These are phyloP conservation scores for Piper betle DNA, from an alignment of 164 flowering plant genomes.

Conservation along the genomic window DNA sequence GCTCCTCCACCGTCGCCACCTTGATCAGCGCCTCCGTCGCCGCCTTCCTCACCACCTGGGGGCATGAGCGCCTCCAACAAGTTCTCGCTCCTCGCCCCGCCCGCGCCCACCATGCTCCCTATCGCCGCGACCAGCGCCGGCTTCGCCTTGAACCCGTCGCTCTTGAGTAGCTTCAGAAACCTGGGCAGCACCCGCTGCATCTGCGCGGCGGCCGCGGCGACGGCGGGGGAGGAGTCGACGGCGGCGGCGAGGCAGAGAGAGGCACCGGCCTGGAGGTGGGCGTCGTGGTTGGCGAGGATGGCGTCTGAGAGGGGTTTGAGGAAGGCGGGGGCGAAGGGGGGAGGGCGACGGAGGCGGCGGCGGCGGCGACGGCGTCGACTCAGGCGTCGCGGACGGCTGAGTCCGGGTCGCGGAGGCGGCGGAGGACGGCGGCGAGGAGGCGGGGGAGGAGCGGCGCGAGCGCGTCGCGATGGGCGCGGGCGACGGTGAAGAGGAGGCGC, in stretches of 20 bases:
- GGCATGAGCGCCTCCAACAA: constrained; percentile 37
- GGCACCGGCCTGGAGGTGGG: constrained; percentile 54
- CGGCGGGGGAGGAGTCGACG: constrained; percentile 48
- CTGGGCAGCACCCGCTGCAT: constrained; percentile 41
- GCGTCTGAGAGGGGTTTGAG: constrained; percentile 58
- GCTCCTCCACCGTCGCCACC: constrained; percentile 57
- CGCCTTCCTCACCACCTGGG: constrained; percentile 57
- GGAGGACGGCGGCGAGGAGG: constrained; percentile 37
- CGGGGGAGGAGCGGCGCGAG: constrained; percentile 51
- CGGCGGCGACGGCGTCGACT: constrained; percentile 27
- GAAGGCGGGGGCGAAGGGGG: constrained; percentile 26
- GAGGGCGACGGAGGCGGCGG: constrained; percentile 32
- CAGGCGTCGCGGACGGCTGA: constrained; percentile 60
- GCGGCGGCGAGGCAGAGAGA: constrained; percentile 69
- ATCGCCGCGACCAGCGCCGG: constrained; percentile 46
- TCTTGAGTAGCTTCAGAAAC: constrained; percentile 52
- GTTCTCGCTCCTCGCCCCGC: constrained; percentile 25
- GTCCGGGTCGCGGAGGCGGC: constrained; percentile 69
- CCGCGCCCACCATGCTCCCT: constrained; percentile 43
- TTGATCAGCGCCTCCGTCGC: constrained; percentile 58
- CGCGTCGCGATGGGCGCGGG: constrained; percentile 33
- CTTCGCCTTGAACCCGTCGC: constrained; percentile 62
- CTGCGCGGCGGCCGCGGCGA: constrained; percentile 25
- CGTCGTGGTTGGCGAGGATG: constrained; percentile 59
- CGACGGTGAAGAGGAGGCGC: constrained; percentile 37